These are phyloP conservation scores for Canavalia gladiata DNA, from an alignment of 306 rosid species.

Conservation along the genomic window DNA sequence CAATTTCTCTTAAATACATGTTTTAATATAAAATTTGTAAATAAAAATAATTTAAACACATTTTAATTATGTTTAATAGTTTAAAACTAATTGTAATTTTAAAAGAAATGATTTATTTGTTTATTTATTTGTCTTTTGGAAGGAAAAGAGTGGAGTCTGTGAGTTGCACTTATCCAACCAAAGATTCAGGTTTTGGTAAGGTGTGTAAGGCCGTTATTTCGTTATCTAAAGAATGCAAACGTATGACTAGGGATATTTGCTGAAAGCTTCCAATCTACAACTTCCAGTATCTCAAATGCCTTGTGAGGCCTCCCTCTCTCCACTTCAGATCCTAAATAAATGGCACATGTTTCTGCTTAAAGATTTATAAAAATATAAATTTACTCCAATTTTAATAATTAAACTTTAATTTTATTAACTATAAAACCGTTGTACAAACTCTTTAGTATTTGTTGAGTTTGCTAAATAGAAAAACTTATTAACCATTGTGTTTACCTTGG, in stretches of 20 bases:
- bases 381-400: background rate
- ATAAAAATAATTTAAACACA: no score
- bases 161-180: constrained; percentile 37
- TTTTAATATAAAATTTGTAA: no score
- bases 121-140: constrained; percentile 18
- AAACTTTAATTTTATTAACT: background rate
- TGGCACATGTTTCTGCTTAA: background rate
- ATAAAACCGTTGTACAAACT: background rate
- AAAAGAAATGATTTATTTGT: constrained; percentile 1
- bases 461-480: background rate
- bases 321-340: constrained; percentile 12
- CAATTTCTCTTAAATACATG: no score
- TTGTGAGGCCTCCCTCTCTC: background rate
- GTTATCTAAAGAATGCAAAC: constrained; percentile 40
- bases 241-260: constrained; percentile 30
- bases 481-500: background rate
- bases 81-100: no score
- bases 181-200: constrained; percentile 38
- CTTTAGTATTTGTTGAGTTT: background rate
- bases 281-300: constrained; percentile 4
- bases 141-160: background rate
- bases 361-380: background rate
- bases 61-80: no score
- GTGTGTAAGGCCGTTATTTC: constrained; percentile 60
- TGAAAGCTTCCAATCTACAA: constrained; percentile 9